These are phyloP conservation scores for Dictyostelium brefeldianum DNA, from an alignment of 78 protist species.

Conservation along the genomic window DNA sequence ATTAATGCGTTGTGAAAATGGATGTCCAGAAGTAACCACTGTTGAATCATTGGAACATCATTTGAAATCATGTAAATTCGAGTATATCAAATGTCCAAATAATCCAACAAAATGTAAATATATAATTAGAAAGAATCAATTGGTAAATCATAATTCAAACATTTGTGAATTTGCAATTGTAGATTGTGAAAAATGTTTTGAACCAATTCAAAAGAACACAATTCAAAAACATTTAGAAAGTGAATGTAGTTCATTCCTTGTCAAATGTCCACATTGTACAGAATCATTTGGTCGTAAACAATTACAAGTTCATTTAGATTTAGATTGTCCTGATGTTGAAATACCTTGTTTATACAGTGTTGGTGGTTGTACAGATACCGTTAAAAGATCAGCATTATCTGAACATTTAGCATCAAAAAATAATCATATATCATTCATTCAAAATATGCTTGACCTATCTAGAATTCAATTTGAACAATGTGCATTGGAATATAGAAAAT, in stretches of 20 bases:
- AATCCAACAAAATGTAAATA: neutral
- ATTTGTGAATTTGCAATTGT: neutral
- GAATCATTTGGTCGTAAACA: neutral
- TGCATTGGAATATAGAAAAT: neutral
- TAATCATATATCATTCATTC: neutral
- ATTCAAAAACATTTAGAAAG: neutral
- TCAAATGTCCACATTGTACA: neutral
- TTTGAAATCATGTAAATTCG: neutral
- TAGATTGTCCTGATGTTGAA: neutral
- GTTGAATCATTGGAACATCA: neutral
- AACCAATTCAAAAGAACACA: neutral
- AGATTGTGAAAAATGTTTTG: neutral
- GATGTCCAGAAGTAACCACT: neutral
- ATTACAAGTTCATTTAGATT: neutral
- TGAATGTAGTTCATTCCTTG: neutral
- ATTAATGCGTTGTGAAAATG: neutral
- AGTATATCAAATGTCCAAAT: conserved; percentile 4
- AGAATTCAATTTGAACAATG: neutral
- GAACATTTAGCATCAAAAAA: neutral
- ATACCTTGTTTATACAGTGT: neutral
- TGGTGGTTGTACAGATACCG: neutral
- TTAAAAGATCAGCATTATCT: neutral
- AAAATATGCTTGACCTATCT: neutral
- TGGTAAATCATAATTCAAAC: neutral
- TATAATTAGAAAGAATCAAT: neutral